Evolutionary conservation across 768 basidiomycete genomes (phyloP).

Genomic region (Artomyces pyxidatus): DNA sequence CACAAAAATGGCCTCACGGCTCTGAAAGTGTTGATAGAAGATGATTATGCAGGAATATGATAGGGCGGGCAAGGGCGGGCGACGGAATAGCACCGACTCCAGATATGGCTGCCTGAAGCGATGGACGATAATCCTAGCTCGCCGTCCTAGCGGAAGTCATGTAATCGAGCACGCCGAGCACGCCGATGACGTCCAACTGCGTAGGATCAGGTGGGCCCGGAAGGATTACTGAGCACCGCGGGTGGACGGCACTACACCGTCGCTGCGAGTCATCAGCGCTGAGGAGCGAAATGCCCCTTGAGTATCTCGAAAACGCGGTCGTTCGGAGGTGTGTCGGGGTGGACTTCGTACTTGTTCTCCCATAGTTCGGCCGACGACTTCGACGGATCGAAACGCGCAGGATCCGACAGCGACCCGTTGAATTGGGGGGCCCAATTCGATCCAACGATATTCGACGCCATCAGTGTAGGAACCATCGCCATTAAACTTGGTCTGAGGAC

Average conservation of each 20-base stretch:
- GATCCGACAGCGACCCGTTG: conserved; percentile 57
- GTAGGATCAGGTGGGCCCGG: not conserved
- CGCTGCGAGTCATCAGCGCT: not conserved
- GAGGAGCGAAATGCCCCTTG: not conserved
- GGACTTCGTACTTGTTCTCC: conserved; percentile 81
- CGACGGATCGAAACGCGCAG: conserved; percentile 69
- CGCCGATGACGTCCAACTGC: not conserved
- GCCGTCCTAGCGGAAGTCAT: not conserved
- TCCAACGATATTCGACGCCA: conserved; percentile 64
- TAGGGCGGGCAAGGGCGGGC: too few species aligned
- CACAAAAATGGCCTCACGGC: too few species aligned
- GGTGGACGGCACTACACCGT: not conserved
- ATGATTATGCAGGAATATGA: too few species aligned
- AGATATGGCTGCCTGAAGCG: not conserved
- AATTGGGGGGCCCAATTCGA: conserved; percentile 47
- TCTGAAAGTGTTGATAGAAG: too few species aligned
- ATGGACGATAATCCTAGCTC: not conserved
- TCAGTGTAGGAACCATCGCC: conserved; percentile 70
- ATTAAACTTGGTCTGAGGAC: conserved; percentile 56
- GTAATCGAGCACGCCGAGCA: not conserved
- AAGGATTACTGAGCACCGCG: not conserved
- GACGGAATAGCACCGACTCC: too few species aligned
- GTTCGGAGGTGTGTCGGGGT: conserved; percentile 72
- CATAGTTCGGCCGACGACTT: conserved; percentile 74
- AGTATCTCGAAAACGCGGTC: conserved; percentile 38